Conservation (phyloP, 2,329 filamentous ascomycete species). For the Monosporascus sp. region DNA sequence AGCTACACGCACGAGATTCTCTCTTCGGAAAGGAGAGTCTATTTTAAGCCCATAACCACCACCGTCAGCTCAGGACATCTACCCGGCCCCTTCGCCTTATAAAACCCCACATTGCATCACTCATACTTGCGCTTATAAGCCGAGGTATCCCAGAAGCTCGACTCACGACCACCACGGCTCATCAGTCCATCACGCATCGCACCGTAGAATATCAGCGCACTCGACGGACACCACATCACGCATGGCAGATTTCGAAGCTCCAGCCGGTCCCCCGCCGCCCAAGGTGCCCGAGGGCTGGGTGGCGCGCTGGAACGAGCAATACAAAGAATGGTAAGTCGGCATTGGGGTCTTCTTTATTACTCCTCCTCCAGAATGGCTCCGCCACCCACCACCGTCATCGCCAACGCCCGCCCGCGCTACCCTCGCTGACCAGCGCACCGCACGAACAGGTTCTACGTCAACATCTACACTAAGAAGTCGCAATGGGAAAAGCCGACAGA, state of each 20-base stretch:
- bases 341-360: no score
- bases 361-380: no score
- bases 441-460: conserved; percentile 76
- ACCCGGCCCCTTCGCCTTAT: no score
- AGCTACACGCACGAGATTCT: no score
- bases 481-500: conserved; percentile 83
- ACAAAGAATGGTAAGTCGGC: conserved; percentile 62
- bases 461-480: conserved; percentile 80
- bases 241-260: conserved; percentile 52
- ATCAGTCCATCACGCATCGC: no score
- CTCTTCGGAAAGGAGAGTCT: not conserved
- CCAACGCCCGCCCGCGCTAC: no score
- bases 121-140: not conserved
- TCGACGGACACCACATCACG: conserved; percentile 1
- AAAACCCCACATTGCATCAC: not conserved
- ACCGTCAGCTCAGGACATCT: not conserved
- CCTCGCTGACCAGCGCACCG: conserved; percentile 1
- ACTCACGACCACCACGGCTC: no score
- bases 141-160: not conserved
- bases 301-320: conserved; percentile 79
- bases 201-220: no score
- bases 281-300: conserved; percentile 76
- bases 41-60: not conserved
- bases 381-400: no score
- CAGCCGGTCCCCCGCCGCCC: conserved; percentile 51